Percentiles rank a stretch among this genome's conserved stretches.
Conservation (phyloP, 768 basidiomycete genomes). For the Lactarius tabidus region DNA sequence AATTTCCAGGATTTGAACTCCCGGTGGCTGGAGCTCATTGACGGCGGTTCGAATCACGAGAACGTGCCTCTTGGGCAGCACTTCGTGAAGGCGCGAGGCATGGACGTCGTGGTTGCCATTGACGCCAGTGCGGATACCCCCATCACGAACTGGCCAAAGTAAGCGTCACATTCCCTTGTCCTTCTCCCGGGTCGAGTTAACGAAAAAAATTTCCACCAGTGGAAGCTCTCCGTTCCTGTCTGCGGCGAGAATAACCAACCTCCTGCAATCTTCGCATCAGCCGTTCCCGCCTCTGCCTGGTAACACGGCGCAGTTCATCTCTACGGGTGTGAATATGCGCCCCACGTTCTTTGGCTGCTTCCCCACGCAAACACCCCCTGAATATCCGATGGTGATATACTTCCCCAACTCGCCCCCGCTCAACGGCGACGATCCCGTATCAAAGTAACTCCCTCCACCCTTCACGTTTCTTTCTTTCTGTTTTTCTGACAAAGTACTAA, state of each 20-base stretch:
- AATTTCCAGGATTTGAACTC: conserved; percentile 54
- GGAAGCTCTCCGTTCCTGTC: conserved; percentile 51
- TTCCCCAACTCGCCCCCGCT: conserved; percentile 74
- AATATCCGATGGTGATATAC: conserved; percentile 68
- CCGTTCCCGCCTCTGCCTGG: conserved; percentile 61
- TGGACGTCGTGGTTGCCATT: conserved; percentile 75
- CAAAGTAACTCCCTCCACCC: conserved; percentile 44
- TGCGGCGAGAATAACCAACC: conserved; percentile 40
- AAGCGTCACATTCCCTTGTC: conserved; percentile 24
- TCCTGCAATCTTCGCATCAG: conserved; percentile 50
- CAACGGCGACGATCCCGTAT: conserved; percentile 54
- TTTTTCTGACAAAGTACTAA: background rate
- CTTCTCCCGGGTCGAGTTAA: background rate
- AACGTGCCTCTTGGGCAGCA: conserved; percentile 69
- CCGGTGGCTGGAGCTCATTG: conserved; percentile 58
- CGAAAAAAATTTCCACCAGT: conserved; percentile 32
- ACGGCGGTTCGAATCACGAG: conserved; percentile 66
- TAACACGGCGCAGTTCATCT: conserved; percentile 47
- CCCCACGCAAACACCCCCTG: conserved; percentile 43
- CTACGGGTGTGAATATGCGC: conserved; percentile 57
- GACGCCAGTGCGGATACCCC: conserved; percentile 65
- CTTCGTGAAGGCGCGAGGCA: conserved; percentile 58
- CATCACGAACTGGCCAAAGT: conserved; percentile 64
- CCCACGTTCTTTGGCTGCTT: conserved; percentile 82
- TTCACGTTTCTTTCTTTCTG: background rate